phyloP scores from a whole-genome alignment of 257 asterid species.

The Henckelia pumila region DNA sequence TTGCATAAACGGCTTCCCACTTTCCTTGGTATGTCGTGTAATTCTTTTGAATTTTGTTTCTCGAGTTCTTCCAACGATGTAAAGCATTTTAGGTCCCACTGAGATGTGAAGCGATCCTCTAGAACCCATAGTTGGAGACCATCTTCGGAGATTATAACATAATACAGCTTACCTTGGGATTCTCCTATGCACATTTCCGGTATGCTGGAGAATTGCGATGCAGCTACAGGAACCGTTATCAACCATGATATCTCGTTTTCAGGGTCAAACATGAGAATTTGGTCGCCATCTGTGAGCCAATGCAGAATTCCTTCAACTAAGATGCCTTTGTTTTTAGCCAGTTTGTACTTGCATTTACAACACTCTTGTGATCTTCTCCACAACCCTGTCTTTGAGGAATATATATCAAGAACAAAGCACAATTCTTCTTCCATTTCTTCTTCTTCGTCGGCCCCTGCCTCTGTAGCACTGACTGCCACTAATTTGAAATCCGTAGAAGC shows the following conservation, averaged over 20 bases:
- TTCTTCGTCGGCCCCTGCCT: not conserved
- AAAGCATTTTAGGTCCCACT: slow-evolving; percentile 39
- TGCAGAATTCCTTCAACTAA: slow-evolving; percentile 39
- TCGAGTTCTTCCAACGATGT: slow-evolving; percentile 41
- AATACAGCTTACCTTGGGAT: not conserved
- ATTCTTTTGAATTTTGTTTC: slow-evolving; percentile 27
- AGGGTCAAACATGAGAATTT: slow-evolving; percentile 59
- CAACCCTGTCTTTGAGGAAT: slow-evolving; percentile 39
- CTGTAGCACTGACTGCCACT: slow-evolving; percentile 33
- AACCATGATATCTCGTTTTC: slow-evolving; percentile 43
- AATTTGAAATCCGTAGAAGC: slow-evolving; percentile 44
- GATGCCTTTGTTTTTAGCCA: slow-evolving; percentile 43
- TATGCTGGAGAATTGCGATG: slow-evolving; percentile 18
- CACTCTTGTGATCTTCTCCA: slow-evolving; percentile 49
- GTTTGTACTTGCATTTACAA: slow-evolving; percentile 27
- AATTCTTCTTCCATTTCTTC: slow-evolving; percentile 23
- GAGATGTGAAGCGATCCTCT: slow-evolving; percentile 36
- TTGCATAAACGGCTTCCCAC: slow-evolving; percentile 5
- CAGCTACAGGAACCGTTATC: slow-evolving; percentile 48
- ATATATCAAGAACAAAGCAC: slow-evolving; percentile 41
- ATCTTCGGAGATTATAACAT: slow-evolving; percentile 29
- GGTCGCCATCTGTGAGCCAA: slow-evolving; percentile 58
- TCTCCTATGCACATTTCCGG: slow-evolving; percentile 70
- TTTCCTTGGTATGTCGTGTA: slow-evolving; percentile 33
- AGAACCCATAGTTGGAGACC: slow-evolving; percentile 61